Conservation (phyloP, 139 green algal species). For the Edaphochlamys debaryana region DNA sequence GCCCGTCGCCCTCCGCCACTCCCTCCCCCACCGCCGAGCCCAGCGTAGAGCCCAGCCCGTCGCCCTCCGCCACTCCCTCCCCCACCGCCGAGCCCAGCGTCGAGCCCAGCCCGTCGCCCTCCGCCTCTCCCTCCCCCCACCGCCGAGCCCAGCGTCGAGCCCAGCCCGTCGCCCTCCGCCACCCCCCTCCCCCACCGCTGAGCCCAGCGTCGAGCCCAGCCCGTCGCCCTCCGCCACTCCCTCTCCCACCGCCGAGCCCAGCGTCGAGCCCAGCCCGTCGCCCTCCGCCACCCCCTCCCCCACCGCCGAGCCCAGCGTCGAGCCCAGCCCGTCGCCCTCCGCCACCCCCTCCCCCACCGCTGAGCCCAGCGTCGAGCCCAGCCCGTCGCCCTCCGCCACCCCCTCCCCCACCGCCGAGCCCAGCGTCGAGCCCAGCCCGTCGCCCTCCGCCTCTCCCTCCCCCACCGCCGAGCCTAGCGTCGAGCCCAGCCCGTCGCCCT, state of each 20-base stretch:
- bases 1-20: too few relatives aligned
- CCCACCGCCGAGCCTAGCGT: neutral
- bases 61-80: too few relatives aligned
- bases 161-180: too few relatives aligned
- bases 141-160: too few relatives aligned
- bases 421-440: neutral
- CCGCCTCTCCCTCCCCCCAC: too few relatives aligned
- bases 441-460: neutral
- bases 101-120: too few relatives aligned
- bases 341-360: neutral
- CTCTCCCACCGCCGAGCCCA: neutral
- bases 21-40: too few relatives aligned
- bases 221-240: too few relatives aligned
- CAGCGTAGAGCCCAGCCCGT: too few relatives aligned
- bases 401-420: neutral
- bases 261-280: neutral
- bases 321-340: neutral
- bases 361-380: neutral
- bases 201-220: too few relatives aligned
- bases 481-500: neutral
- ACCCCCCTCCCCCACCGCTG: too few relatives aligned
- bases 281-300: neutral
- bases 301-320: neutral
- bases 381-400: neutral
- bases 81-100: too few relatives aligned